Base-by-base conservation (phyloP, 1,139 yeast genomes). In the Yarrowia galli region DNA sequence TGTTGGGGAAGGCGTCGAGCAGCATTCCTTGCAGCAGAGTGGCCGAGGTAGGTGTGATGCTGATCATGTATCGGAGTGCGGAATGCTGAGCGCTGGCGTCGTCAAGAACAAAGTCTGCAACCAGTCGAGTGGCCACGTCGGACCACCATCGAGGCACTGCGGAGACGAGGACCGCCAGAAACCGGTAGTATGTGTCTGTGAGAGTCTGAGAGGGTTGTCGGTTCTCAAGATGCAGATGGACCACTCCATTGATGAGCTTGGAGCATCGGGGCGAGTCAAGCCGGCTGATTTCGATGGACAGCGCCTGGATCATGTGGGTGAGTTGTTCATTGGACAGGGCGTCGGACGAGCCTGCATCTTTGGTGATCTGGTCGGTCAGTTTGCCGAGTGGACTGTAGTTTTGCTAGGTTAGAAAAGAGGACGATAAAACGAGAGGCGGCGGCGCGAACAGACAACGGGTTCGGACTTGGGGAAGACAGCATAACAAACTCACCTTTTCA, bases 61-160 rank as follows among this genome's bases (percentile, higher is more conserved):
- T 83, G 60, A 92, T 79, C 69, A 95, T 84, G 73, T 85, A 87
- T 69, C 79, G 78, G 68, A 95, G 78, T 43, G 91, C 82, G 22
- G 83, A 82, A 79, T 95, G 98, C 76, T 91, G 96, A 38, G 83
- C 76, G 10, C 71, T 75, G n/a, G 85, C 79, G 68, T 78, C 76
- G 46, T 79, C 70, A 63, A 79, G 69, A 36, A 74, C 74, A 76
- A 92, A 89, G 74, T 89, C 92, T 20, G 81, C 73, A 10, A 92
- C 84, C 45, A 93, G 78, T 71, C 86, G 84, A 71, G 83, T 81
- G 22, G 90, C 87, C n/a, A 93, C 92, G 70, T 90, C 96, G 71
- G 85, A 85, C 85, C 96, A 87, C 89, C 96, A 93, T 77, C 88
- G 90, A 9, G 98, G 98, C 70, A 89, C 83, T 51, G 96, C 89